These are phyloP conservation scores for Sarcodon aspratus DNA, from an alignment of 768 basidiomycete species.

Conservation along the genomic window DNA sequence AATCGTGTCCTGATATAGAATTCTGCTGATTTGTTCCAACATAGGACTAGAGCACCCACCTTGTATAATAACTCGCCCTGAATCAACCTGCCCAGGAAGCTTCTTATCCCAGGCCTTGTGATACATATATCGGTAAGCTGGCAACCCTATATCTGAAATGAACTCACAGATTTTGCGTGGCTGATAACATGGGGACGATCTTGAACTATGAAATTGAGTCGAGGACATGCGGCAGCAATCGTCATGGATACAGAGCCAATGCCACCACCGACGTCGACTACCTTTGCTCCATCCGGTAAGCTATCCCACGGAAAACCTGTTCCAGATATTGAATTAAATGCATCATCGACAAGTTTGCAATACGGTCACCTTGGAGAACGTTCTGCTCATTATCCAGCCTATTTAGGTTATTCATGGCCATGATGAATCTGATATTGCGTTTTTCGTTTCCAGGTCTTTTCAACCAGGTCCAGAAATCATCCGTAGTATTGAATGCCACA, in stretches of 20 bases:
- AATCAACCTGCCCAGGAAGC: no score
- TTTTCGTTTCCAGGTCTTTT: conserved; percentile 14
- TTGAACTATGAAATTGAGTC: conserved; percentile 8
- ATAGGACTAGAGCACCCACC: no score
- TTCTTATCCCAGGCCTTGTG: no score
- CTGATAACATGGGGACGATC: conserved; percentile 5
- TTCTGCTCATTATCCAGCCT: no score
- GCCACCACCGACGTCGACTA: conserved; percentile 11
- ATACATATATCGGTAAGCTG: no score
- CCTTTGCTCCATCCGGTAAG: conserved; percentile 5
- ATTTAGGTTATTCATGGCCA: conserved; percentile 12
- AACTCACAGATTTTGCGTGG: no score
- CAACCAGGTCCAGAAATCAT: conserved; percentile 10
- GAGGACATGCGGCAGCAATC: conserved; percentile 8
- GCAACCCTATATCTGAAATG: no score
- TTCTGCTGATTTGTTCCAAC: no score
- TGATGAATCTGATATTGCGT: conserved; percentile 10
- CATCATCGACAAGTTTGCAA: no score
- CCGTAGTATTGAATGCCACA: conserved; percentile 9
- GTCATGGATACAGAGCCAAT: conserved; percentile 8
- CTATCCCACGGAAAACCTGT: conserved; percentile 9
- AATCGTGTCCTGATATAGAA: conserved; percentile 17
- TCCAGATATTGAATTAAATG: neutral
- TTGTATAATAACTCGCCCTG: no score
- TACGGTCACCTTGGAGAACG: conserved; percentile 11